phyloP scores from a whole-genome alignment of 352 stramenopile species.

The Phytopythium cucurbitacearum region DNA sequence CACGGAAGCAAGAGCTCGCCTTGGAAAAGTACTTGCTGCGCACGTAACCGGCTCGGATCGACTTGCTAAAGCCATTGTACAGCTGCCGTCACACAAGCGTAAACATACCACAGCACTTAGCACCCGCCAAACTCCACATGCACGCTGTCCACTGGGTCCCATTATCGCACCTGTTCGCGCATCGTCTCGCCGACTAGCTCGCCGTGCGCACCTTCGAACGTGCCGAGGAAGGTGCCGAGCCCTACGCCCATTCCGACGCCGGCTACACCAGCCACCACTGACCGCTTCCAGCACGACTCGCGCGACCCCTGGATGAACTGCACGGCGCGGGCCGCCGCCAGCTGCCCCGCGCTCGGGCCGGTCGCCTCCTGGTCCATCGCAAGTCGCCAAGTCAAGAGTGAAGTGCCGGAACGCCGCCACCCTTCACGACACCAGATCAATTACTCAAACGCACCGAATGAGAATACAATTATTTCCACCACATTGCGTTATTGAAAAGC shows the following conservation, averaged over 20 bases:
- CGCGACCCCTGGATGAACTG: constrained; percentile 79
- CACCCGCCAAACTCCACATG: neutral
- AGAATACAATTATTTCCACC: too few relatives aligned
- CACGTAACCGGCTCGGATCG: constrained; percentile 64
- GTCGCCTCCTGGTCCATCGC: constrained; percentile 14
- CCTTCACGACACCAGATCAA: too few relatives aligned
- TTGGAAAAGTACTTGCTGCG: constrained; percentile 87
- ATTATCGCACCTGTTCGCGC: constrained; percentile 59
- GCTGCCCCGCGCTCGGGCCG: constrained; percentile 26
- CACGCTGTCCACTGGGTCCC: neutral
- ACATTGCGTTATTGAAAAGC: too few relatives aligned
- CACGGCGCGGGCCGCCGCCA: constrained; percentile 37
- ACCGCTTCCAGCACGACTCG: constrained; percentile 84
- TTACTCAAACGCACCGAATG: too few relatives aligned
- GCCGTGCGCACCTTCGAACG: constrained; percentile 83
- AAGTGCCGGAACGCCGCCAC: too few relatives aligned
- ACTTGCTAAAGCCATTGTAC: constrained; percentile 83
- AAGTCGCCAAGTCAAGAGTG: too few relatives aligned
- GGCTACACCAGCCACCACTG: constrained; percentile 65
- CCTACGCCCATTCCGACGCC: constrained; percentile 77
- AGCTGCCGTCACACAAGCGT: constrained; percentile 29
- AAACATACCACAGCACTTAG: neutral
- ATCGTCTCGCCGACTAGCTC: constrained; percentile 83
- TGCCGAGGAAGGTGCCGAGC: constrained; percentile 82
- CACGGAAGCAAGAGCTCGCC: constrained; percentile 14